A percentile compares a stretch with the other conserved stretches of the same genome.
These are phyloP conservation scores for Candida sanyaensis DNA, from an alignment of 1,139 yeast genomes.

Conservation along the genomic window DNA sequence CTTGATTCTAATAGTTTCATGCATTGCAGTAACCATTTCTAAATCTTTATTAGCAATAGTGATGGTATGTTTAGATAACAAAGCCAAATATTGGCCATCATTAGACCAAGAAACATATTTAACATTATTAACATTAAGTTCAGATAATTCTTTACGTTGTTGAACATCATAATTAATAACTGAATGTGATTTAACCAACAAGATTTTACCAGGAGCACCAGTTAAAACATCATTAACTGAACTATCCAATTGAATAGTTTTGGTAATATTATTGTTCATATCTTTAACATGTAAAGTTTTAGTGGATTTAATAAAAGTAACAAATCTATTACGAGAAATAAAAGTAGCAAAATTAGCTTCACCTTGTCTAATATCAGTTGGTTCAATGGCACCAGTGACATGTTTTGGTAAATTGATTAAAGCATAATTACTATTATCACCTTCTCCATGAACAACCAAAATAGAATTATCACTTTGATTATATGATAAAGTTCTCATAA, in stretches of 20 bases:
- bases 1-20: slow-evolving; percentile 95
- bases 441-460: slow-evolving; percentile 78
- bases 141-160: slow-evolving; percentile 79
- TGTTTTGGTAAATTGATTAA: slow-evolving; percentile 81
- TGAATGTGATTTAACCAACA: slow-evolving; percentile 69
- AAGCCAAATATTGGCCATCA: slow-evolving; percentile 86
- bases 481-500: slow-evolving; percentile 81
- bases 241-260: slow-evolving; percentile 73
- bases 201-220: slow-evolving; percentile 83
- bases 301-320: slow-evolving; percentile 66
- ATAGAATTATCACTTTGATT: slow-evolving; percentile 92
- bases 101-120: slow-evolving; percentile 89
- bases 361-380: slow-evolving; percentile 76
- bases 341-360: slow-evolving; percentile 85
- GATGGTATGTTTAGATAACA: slow-evolving; percentile 89
- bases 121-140: slow-evolving; percentile 72
- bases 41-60: slow-evolving; percentile 82
- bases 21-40: slow-evolving; percentile 81
- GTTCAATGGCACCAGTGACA: slow-evolving; percentile 90
- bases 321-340: slow-evolving; percentile 93
- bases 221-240: slow-evolving; percentile 70
- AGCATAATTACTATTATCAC: slow-evolving; percentile 64
- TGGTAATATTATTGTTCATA: slow-evolving; percentile 77
- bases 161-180: slow-evolving; percentile 91
- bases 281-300: slow-evolving; percentile 81